Percentiles rank a stretch among this genome's conserved stretches.
phyloP scores from a whole-genome alignment of 2,329 filamentous ascomycete genomes.

The Fusarium nodosum region DNA sequence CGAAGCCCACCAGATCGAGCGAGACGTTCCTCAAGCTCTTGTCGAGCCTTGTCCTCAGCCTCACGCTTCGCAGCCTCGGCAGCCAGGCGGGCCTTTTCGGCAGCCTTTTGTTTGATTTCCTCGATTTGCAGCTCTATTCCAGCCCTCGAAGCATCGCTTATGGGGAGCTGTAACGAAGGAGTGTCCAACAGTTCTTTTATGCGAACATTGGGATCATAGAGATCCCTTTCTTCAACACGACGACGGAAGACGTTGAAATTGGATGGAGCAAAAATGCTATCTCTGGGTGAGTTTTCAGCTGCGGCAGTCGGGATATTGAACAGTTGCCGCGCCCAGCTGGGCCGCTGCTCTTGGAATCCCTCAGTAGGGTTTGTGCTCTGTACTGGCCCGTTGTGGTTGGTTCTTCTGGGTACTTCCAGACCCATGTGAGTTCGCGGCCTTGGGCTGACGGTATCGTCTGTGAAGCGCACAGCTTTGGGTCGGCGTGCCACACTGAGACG shows the following conservation, averaged over 20 bases:
- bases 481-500: slow-evolving; percentile 44
- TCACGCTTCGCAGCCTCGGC: slow-evolving; percentile 47
- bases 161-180: slow-evolving; percentile 47
- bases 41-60: slow-evolving; percentile 44
- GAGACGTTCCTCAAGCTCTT: slow-evolving; percentile 49
- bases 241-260: slow-evolving; percentile 9
- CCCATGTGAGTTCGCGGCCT: slow-evolving; percentile 48
- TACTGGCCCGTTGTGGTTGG: slow-evolving; percentile 17
- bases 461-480: slow-evolving; percentile 52
- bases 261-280: slow-evolving; percentile 8
- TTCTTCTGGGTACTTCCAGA: slow-evolving; percentile 44
- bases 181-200: slow-evolving; percentile 49
- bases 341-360: slow-evolving; percentile 31
- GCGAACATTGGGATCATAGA: slow-evolving; percentile 32
- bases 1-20: slow-evolving; percentile 53
- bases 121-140: slow-evolving; percentile 47
- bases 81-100: slow-evolving; percentile 48
- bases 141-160: slow-evolving; percentile 51
- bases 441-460: slow-evolving; percentile 48
- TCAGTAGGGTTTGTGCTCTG: not conserved
- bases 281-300: slow-evolving; percentile 9
- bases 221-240: slow-evolving; percentile 21
- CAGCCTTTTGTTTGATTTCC: slow-evolving; percentile 42
- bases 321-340: slow-evolving; percentile 25
- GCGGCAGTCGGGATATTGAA: slow-evolving; percentile 23